These are phyloP conservation scores for Tetrapisispora namnaoensis DNA, from an alignment of 805 yeast species.

Conservation along the genomic window DNA sequence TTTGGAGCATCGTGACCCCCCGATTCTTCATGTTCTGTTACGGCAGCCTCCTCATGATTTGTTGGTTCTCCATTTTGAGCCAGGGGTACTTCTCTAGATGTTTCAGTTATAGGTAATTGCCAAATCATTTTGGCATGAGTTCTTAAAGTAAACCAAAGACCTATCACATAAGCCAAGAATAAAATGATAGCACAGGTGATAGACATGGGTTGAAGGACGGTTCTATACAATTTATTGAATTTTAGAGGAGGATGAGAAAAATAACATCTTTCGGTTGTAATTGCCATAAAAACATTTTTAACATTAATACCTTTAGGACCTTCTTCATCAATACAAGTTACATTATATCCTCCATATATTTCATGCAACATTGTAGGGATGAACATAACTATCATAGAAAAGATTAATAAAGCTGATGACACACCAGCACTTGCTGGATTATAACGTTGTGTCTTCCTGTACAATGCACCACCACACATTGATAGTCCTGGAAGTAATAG, in stretches of 20 bases:
- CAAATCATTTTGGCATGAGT: conserved; percentile 96
- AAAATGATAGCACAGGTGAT: conserved; percentile 69
- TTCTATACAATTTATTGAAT: conserved; percentile 53
- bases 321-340: conserved; percentile 44
- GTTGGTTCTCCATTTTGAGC: conserved; percentile 1
- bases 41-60: not conserved
- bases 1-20: conserved; percentile 51
- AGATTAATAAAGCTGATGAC: conserved; percentile 87
- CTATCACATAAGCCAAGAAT: conserved; percentile 77
- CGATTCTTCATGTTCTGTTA: conserved; percentile 32
- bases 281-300: conserved; percentile 39
- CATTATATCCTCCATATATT: conserved; percentile 78
- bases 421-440: conserved; percentile 97
- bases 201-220: conserved; percentile 74
- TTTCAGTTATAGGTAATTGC: conserved; percentile 51
- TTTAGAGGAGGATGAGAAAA: conserved; percentile 69
- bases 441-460: conserved; percentile 86
- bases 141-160: conserved; percentile 83
- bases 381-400: conserved; percentile 82
- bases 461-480: conserved; percentile 95
- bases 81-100: conserved; percentile 2
- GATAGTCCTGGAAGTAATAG: conserved; percentile 85
- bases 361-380: conserved; percentile 87
- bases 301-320: conserved; percentile 8
- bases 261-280: conserved; percentile 42